Percentiles rank a stretch among this genome's conserved stretches.
phyloP scores from a whole-genome alignment of 768 basidiomycete genomes.

The Chalciporus pseudorubinellus region DNA sequence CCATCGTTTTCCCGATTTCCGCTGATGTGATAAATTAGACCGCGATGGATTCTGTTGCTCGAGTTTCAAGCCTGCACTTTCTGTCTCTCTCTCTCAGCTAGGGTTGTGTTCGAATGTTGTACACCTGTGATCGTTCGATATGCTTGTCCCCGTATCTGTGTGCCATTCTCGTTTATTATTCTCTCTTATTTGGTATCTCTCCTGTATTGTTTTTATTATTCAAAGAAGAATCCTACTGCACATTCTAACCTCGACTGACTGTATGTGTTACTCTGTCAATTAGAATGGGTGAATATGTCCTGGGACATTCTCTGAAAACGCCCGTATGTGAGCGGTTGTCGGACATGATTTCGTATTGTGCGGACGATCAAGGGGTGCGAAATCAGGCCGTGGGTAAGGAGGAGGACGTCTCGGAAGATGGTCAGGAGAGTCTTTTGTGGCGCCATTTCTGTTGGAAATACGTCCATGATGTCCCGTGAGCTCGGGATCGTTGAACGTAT shows the following conservation, averaged over 20 bases:
- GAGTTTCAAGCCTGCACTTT: background rate
- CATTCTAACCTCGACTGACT: background rate
- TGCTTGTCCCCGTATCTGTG: slow-evolving; percentile 18
- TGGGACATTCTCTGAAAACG: too few relatives aligned
- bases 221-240: slow-evolving; percentile 3
- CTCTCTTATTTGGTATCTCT: slow-evolving; percentile 26
- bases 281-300: background rate
- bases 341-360: background rate
- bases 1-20: background rate
- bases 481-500: background rate
- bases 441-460: background rate
- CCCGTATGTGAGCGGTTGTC: background rate
- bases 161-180: slow-evolving; percentile 19
- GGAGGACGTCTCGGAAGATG: background rate
- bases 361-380: background rate
- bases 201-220: slow-evolving; percentile 28
- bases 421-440: background rate
- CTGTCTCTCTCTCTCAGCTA: slow-evolving; percentile 5
- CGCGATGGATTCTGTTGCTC: background rate
- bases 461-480: background rate
- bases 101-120: slow-evolving; percentile 21
- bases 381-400: background rate
- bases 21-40: background rate
- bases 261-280: background rate
- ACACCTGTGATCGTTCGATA: slow-evolving; percentile 30